Base-by-base conservation (phyloP, 768 basidiomycete species). In the Hericium rajendrae region DNA sequence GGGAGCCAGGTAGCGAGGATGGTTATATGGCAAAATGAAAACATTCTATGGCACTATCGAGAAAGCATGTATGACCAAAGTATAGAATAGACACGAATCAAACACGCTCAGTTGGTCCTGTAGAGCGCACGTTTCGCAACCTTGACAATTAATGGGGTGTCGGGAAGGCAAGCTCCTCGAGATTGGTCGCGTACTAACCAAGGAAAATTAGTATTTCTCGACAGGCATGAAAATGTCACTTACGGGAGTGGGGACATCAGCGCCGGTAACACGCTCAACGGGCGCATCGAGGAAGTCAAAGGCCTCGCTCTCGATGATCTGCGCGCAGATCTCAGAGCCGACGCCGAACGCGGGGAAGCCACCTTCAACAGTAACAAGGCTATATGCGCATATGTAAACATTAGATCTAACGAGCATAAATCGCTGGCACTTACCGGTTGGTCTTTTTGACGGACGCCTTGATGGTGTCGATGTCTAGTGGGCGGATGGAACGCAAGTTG, bases 271-370 rank as follows among this genome's bases (percentile, higher is more conserved):
- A 60, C 97, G 87, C 79, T 99, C 97, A 55, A 97, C 91, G 13
- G 97, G 94, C 18, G 95, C 94, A 74, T 99, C 97, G 38, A 99
- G 86, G 77, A 92, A 97, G 75, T 98, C 94, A 69, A 95, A 99
- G 2, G 94, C 95, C 66, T 97, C 92, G 65, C 91, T 91, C 79
- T 99, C 97, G 56, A 95, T 79, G 65, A 98, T 92, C 72, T 98
- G 94, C 13, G 97, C 97, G 64, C 91, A 91, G 66, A 99, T 95
- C 74, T 99, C 97, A 65, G 93, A 94, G 62, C 97, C 97, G 56
- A 99, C 95, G 76, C 97, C 93, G 71, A 97, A 98, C 52, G 82
- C 86, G 40, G 97, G 97, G 92, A 97, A 99, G 40, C 97, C 97
- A 72, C 95, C 95, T 74, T 99, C 97, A 53, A 93, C 94, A 57